Conservation (phyloP, 768 basidiomycete genomes). For the Crassisporium funariophilum region DNA sequence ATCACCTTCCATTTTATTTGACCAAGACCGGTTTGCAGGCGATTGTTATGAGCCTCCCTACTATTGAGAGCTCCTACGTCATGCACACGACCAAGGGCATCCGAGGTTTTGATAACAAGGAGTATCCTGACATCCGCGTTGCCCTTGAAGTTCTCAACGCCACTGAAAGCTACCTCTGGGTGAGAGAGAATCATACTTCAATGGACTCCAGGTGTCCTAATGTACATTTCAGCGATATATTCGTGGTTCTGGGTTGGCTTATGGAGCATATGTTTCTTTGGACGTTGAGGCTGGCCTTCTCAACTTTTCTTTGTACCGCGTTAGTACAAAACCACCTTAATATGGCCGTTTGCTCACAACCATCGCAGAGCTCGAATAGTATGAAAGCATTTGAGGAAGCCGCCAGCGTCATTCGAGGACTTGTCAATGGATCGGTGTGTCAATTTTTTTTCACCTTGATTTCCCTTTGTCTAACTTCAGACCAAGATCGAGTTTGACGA, state of each 20-base stretch:
- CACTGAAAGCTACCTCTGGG: constrained; percentile 94
- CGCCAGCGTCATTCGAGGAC: constrained; percentile 70
- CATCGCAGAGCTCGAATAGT: constrained; percentile 71
- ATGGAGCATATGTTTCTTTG: constrained; percentile 76
- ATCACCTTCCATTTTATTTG: not conserved
- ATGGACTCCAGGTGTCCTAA: constrained; percentile 9
- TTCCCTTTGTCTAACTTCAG: constrained; percentile 1
- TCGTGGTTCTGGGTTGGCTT: constrained; percentile 92
- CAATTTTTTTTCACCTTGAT: not conserved
- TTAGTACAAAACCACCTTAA: constrained; percentile 33
- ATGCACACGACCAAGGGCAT: constrained; percentile 79
- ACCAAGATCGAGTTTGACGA: constrained; percentile 78
- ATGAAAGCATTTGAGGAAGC: constrained; percentile 83
- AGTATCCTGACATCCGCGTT: constrained; percentile 84
- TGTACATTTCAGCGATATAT: constrained; percentile 69
- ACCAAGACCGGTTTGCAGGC: constrained; percentile 47
- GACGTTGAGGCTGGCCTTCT: constrained; percentile 81
- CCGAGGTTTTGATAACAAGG: constrained; percentile 77
- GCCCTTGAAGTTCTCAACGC: constrained; percentile 88
- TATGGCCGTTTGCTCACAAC: not conserved
- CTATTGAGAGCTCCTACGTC: constrained; percentile 92
- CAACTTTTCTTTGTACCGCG: constrained; percentile 78
- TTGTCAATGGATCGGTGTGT: constrained; percentile 82
- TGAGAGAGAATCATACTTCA: constrained; percentile 25
- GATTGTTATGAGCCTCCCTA: constrained; percentile 84